Conservation (phyloP, 2,329 filamentous ascomycete species). For the Fusarium agapanthi region DNA sequence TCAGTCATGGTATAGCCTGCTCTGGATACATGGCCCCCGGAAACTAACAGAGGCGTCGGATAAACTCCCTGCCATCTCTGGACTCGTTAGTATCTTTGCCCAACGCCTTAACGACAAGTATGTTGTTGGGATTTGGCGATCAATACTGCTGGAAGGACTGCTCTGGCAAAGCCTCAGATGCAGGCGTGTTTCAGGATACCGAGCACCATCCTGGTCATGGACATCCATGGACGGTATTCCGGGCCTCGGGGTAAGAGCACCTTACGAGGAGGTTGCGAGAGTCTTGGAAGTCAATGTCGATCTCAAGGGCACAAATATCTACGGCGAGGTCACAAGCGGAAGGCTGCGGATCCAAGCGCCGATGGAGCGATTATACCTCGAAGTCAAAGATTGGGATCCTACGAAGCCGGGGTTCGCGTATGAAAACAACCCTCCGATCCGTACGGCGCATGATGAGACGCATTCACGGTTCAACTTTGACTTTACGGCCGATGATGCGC, state of each 20-base stretch:
- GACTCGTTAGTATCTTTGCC: not conserved
- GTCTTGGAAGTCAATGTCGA: not conserved
- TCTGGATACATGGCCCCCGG: not conserved
- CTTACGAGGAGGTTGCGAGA: not conserved
- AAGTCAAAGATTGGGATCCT: not conserved
- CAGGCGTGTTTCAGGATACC: not conserved
- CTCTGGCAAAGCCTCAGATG: not conserved
- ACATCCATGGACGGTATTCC: not conserved
- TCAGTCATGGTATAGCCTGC: not conserved
- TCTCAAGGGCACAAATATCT: not conserved
- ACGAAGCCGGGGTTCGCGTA: not conserved
- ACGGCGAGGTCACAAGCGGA: not conserved
- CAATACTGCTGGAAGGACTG: not conserved
- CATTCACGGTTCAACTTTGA: not conserved
- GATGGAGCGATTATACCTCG: not conserved
- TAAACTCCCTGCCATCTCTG: constrained; percentile 2
- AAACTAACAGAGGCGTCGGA: not conserved
- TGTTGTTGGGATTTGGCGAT: not conserved
- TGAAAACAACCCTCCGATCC: not conserved
- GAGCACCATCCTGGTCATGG: not conserved
- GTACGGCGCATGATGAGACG: not conserved
- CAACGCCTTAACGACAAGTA: not conserved
- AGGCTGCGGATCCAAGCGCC: not conserved
- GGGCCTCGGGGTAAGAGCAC: accelerated
- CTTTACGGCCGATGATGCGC: not conserved